These are phyloP conservation scores for Globisporangium takayamanum DNA, from an alignment of 352 stramenopile genomes.

Conservation along the genomic window DNA sequence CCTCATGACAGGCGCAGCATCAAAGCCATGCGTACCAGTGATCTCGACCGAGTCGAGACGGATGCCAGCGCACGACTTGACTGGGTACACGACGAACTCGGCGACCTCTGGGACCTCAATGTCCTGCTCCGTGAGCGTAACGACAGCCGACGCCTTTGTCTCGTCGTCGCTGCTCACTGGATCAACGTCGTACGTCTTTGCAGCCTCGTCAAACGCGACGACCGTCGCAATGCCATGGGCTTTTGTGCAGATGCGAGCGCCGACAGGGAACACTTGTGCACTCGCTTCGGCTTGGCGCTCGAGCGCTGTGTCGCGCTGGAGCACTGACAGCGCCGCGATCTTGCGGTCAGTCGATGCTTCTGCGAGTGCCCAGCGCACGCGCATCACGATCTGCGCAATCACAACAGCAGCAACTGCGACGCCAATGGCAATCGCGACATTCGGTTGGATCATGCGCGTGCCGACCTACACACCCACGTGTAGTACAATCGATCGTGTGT, in stretches of 20 bases:
- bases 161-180: constrained; percentile 3
- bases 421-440: constrained; percentile 1
- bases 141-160: background rate
- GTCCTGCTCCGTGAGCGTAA: constrained; percentile 15
- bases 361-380: background rate
- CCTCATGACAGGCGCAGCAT: no score
- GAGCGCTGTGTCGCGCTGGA: constrained; percentile 25
- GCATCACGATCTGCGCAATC: constrained; percentile 10
- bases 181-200: constrained; percentile 29
- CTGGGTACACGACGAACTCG: constrained; percentile 70
- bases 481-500: background rate
- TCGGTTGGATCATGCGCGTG: background rate
- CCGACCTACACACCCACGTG: background rate
- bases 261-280: constrained; percentile 18
- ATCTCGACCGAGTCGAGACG: constrained; percentile 34
- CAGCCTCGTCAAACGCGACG: constrained; percentile 16
- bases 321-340: constrained; percentile 15
- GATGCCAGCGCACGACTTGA: constrained; percentile 81
- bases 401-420: constrained; percentile 18
- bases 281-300: constrained; percentile 20
- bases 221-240: constrained; percentile 14
- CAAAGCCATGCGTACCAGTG: constrained; percentile 14
- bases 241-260: constrained; percentile 18
- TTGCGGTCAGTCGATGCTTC: background rate
- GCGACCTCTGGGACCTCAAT: constrained; percentile 28